Percentiles rank a stretch among this genome's conserved stretches.
These are phyloP conservation scores for Cephalotrichum gorgonifer DNA, from an alignment of 2,329 filamentous ascomycete species.

Conservation along the genomic window DNA sequence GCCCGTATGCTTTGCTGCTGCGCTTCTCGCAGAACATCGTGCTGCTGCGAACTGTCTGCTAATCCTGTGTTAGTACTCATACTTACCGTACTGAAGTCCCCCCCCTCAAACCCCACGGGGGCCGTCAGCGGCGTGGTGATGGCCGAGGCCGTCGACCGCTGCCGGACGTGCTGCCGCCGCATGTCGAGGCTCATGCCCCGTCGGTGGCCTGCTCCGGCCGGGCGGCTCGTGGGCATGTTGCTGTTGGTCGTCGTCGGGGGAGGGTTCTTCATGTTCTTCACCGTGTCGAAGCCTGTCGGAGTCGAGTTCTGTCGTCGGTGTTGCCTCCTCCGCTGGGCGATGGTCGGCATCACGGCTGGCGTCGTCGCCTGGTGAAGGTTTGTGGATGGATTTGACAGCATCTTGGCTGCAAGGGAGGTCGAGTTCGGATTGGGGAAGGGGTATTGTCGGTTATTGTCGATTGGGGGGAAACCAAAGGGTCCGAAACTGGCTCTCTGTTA, in stretches of 20 bases:
- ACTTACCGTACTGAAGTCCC: slow-evolving; percentile 30
- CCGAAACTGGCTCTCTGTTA: slow-evolving; percentile 24
- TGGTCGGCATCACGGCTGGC: slow-evolving; percentile 10
- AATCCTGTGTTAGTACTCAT: slow-evolving; percentile 45
- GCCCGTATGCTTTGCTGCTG: slow-evolving; percentile 71
- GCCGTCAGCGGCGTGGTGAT: slow-evolving; percentile 16
- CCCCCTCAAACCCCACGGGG: background rate
- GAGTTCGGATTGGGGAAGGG: slow-evolving; percentile 48
- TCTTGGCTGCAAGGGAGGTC: slow-evolving; percentile 50
- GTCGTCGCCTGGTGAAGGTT: slow-evolving; percentile 4
- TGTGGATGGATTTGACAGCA: slow-evolving; percentile 69
- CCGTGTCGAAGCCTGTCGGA: slow-evolving; percentile 61
- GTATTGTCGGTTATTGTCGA: slow-evolving; percentile 33
- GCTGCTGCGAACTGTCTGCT: slow-evolving; percentile 51
- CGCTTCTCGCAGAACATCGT: slow-evolving; percentile 72
- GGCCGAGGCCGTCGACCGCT: slow-evolving; percentile 16
- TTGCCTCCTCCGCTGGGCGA: slow-evolving; percentile 13
- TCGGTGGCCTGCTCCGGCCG: slow-evolving; percentile 47
- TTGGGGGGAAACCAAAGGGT: slow-evolving; percentile 38
- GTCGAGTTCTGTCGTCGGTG: slow-evolving; percentile 86
- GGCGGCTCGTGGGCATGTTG: slow-evolving; percentile 26
- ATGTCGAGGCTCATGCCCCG: slow-evolving; percentile 79
- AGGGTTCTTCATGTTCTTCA: slow-evolving; percentile 55
- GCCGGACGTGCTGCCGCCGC: slow-evolving; percentile 43
- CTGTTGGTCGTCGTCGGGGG: no score